phyloP scores from a whole-genome alignment of 257 asterid genomes.

The Solanum sejunctum region DNA sequence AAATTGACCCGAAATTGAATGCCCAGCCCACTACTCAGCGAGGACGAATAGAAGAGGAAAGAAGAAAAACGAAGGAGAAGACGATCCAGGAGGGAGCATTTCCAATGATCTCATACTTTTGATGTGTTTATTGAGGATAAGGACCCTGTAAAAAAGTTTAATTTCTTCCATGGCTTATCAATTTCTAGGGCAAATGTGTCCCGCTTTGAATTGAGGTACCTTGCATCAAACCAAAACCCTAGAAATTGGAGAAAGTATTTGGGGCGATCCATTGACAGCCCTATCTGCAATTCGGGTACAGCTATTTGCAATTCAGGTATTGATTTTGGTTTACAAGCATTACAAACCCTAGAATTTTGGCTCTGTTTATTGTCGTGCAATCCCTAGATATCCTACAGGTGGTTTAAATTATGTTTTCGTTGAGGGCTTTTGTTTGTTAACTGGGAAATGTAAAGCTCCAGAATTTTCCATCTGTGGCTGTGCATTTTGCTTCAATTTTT shows the following conservation, averaged over 20 bases:
- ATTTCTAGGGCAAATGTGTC: slow-evolving; percentile 20
- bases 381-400: slow-evolving; percentile 16
- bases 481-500: slow-evolving; percentile 41
- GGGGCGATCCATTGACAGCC: slow-evolving; percentile 9
- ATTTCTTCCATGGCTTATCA: slow-evolving; percentile 7
- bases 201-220: slow-evolving; percentile 16
- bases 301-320: slow-evolving; percentile 20
- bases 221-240: slow-evolving; percentile 32
- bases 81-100: slow-evolving; percentile 11
- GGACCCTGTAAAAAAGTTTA: neutral
- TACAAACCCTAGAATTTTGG: slow-evolving; percentile 19
- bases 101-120: neutral
- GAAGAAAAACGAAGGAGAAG: slow-evolving; percentile 19
- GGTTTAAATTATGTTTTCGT: neutral
- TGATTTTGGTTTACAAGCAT: neutral
- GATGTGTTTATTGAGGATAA: neutral
- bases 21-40: slow-evolving; percentile 25
- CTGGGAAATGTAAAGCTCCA: slow-evolving; percentile 2
- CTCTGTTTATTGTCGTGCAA: slow-evolving; percentile 5
- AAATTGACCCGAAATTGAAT: slow-evolving; percentile 18
- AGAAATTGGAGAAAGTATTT: slow-evolving; percentile 12
- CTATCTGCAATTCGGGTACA: neutral
- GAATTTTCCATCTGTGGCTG: slow-evolving; percentile 3
- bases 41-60: slow-evolving; percentile 32
- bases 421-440: neutral